Percentiles rank a stretch among this genome's conserved stretches.
Evolutionary conservation across 441 rosid genomes (phyloP).

Genomic region (Populus hybrid): DNA sequence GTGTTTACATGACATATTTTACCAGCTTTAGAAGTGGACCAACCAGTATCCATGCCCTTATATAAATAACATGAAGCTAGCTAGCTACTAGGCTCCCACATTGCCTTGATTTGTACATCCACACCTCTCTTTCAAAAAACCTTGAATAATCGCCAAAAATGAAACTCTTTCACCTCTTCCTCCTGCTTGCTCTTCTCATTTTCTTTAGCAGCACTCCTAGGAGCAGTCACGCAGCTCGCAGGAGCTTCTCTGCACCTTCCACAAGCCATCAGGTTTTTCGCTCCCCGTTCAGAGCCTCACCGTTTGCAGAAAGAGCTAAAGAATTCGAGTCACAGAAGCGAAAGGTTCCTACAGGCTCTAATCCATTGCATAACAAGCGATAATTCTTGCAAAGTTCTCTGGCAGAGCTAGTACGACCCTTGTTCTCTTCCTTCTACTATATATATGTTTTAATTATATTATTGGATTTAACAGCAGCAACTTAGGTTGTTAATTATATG

Average conservation of each 20-base stretch:
- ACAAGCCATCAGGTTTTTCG: background rate
- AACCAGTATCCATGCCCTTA: background rate
- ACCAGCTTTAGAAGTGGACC: conserved; percentile 8
- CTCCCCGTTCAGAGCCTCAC: conserved; percentile 1
- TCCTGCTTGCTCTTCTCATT: conserved; percentile 16
- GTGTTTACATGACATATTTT: background rate
- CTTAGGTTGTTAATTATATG: background rate
- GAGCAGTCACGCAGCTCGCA: conserved; percentile 16
- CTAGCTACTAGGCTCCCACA: background rate
- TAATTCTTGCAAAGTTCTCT: background rate
- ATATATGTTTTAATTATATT: background rate
- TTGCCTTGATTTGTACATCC: background rate
- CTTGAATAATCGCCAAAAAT: conserved; percentile 10
- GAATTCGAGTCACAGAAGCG: conserved; percentile 44
- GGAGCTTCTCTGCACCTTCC: conserved; percentile 32
- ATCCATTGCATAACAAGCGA: conserved; percentile 31
- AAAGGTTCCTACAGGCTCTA: conserved; percentile 60
- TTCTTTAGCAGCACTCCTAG: conserved; percentile 4
- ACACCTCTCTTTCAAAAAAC: background rate
- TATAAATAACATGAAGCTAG: background rate
- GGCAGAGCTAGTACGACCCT: background rate
- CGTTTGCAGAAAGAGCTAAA: conserved; percentile 20
- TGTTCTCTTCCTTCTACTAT: background rate
- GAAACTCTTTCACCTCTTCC: conserved; percentile 29
- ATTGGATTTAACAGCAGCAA: background rate